Percentiles rank a stretch among this genome's conserved stretches.
Conservation (phyloP, 352 stramenopile genomes). For the Globisporangium carolinianum region DNA sequence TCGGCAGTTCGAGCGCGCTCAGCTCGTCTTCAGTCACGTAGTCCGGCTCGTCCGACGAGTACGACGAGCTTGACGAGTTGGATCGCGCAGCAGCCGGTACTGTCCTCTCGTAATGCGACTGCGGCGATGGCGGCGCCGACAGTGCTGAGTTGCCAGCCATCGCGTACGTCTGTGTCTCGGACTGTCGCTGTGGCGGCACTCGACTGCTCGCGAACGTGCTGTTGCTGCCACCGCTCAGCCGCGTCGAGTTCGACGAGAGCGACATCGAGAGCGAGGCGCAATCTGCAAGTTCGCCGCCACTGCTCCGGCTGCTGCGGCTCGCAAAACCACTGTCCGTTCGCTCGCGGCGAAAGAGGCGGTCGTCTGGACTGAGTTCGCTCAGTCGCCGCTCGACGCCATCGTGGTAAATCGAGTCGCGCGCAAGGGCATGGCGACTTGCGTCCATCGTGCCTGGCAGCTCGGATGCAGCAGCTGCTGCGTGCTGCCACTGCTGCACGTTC, state of each 20-base stretch:
- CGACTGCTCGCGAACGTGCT: background rate
- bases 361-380: slow-evolving; percentile 9
- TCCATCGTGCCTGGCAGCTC: slow-evolving; percentile 1
- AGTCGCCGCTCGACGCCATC: slow-evolving; percentile 10
- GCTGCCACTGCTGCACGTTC: slow-evolving; percentile 30
- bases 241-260: background rate
- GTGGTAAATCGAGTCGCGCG: slow-evolving; percentile 19
- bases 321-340: background rate
- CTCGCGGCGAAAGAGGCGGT: slow-evolving; percentile 9
- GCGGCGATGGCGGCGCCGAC: slow-evolving; percentile 1
- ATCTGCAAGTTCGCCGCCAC: no score
- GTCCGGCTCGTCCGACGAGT: slow-evolving; percentile 23
- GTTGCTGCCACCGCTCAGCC: background rate
- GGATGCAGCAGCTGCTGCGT: background rate
- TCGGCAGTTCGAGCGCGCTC: background rate
- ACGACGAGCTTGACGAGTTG: slow-evolving; percentile 20
- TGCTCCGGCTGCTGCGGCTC: background rate
- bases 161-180: background rate
- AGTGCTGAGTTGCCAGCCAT: slow-evolving; percentile 5
- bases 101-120: slow-evolving; percentile 13
- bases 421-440: background rate
- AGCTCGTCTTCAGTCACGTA: slow-evolving; percentile 5
- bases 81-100: no score
- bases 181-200: background rate
- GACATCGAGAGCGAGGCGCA: slow-evolving; percentile 2